phyloP scores from a whole-genome alignment of 208 protist species.

The Zelonia costaricensis region DNA sequence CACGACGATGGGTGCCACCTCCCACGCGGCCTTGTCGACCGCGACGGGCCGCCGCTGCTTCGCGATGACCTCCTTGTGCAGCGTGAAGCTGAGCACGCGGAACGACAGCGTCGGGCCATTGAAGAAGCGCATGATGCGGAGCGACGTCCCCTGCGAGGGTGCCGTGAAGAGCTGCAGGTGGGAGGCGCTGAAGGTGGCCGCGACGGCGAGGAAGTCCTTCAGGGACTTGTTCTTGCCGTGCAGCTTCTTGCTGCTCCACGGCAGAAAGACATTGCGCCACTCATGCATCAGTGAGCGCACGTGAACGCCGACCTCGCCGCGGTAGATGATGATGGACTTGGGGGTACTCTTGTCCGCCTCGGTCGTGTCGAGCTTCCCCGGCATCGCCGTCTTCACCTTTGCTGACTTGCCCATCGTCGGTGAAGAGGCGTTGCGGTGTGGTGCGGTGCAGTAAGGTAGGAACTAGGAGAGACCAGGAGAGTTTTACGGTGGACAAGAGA shows the following conservation, averaged over 20 bases:
- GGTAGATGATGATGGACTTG: constrained; percentile 92
- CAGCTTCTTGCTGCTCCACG: constrained; percentile 89
- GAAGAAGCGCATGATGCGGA: constrained; percentile 91
- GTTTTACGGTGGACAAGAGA: background rate
- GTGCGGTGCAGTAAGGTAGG: too few relatives aligned
- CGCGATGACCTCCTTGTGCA: constrained; percentile 79
- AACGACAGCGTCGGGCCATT: constrained; percentile 91
- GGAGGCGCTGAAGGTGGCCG: constrained; percentile 78
- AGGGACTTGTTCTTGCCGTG: constrained; percentile 89
- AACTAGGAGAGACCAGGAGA: too few relatives aligned
- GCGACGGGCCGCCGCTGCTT: constrained; percentile 69
- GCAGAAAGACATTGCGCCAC: constrained; percentile 90
- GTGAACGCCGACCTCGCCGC: constrained; percentile 77
- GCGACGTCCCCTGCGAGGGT: constrained; percentile 76
- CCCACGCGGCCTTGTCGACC: constrained; percentile 65
- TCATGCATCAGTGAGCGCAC: constrained; percentile 91
- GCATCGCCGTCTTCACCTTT: constrained; percentile 33
- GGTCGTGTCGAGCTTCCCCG: constrained; percentile 81
- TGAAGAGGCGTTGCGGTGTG: too few relatives aligned
- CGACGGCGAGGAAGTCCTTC: constrained; percentile 86
- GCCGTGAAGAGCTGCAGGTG: constrained; percentile 90
- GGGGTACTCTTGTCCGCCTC: constrained; percentile 87
- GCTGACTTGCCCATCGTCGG: constrained; percentile 20
- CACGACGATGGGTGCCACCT: constrained; percentile 87
- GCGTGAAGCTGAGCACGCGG: constrained; percentile 87